Conservation (phyloP, 2,329 filamentous ascomycete species). For the Akanthomyces uredinophilus region DNA sequence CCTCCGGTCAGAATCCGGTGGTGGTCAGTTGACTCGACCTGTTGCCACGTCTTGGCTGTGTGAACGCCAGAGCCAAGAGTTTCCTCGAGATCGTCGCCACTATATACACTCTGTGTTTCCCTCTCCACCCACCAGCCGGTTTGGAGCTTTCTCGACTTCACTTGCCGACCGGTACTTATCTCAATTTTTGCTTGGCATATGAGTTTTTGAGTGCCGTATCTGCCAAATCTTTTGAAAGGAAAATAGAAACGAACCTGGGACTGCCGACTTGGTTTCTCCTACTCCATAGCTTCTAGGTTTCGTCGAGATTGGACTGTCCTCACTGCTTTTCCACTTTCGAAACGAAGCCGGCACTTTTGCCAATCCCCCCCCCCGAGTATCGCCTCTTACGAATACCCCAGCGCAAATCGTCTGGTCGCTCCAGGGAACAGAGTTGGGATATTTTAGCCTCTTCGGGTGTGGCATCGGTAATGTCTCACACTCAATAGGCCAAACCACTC, state of each 20-base stretch:
- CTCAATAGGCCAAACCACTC: background rate
- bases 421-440: background rate
- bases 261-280: background rate
- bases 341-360: background rate
- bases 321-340: background rate
- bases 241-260: background rate
- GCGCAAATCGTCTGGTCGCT: background rate
- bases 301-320: background rate
- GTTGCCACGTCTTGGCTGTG: background rate
- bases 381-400: background rate
- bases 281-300: background rate
- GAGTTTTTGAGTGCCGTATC: background rate
- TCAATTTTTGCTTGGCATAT: background rate
- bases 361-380: background rate
- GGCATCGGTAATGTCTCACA: slow-evolving; percentile 5
- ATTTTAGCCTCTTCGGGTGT: background rate
- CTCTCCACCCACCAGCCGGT: slow-evolving; percentile 6
- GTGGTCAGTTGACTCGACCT: background rate
- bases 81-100: slow-evolving; percentile 11
- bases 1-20: background rate
- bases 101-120: slow-evolving; percentile 9
- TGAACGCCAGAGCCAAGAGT: slow-evolving; percentile 9
- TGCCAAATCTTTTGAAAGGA: background rate
- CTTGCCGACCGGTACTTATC: background rate
- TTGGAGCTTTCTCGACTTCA: background rate